Evolutionary conservation across 257 asterid species (phyloP).

Genomic region (Nicotiana obtusifolia): DNA sequence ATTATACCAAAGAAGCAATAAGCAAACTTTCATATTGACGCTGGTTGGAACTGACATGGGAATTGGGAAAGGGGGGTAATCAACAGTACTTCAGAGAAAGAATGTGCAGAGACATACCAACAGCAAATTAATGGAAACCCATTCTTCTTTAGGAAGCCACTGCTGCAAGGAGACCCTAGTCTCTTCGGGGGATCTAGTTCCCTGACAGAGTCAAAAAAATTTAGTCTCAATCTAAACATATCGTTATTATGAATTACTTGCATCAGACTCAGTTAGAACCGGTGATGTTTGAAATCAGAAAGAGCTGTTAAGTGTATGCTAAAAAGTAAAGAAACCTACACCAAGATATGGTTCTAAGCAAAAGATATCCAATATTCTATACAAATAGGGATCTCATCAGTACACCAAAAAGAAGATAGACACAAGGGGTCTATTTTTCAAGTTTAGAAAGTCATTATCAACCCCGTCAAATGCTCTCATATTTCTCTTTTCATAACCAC

Average conservation of each 20-base stretch:
- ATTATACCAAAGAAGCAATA: background rate
- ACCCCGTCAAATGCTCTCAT: background rate
- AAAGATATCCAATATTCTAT: too few relatives aligned
- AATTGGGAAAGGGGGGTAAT: background rate
- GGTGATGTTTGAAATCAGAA: background rate
- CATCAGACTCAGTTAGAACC: background rate
- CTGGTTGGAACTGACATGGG: background rate
- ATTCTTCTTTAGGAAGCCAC: conserved; percentile 98
- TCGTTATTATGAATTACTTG: background rate
- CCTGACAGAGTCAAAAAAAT: conserved; percentile 37
- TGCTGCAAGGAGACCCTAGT: conserved; percentile 79
- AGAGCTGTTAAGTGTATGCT: background rate
- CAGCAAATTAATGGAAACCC: conserved; percentile 93
- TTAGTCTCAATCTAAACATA: background rate
- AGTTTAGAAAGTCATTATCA: background rate
- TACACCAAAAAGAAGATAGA: background rate
- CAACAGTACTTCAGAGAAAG: background rate
- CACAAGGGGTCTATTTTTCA: background rate
- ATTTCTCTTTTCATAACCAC: background rate
- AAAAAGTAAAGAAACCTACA: too few relatives aligned
- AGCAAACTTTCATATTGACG: background rate
- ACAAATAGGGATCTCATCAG: background rate
- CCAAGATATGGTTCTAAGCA: too few relatives aligned
- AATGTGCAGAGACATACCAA: conserved; percentile 43
- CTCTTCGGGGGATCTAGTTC: conserved; percentile 73